Evolutionary conservation across 208 protist species (phyloP), one percentile per base, ranked within the genome.

Genomic region (Leptomonas pyrrhocoris): DNA sequence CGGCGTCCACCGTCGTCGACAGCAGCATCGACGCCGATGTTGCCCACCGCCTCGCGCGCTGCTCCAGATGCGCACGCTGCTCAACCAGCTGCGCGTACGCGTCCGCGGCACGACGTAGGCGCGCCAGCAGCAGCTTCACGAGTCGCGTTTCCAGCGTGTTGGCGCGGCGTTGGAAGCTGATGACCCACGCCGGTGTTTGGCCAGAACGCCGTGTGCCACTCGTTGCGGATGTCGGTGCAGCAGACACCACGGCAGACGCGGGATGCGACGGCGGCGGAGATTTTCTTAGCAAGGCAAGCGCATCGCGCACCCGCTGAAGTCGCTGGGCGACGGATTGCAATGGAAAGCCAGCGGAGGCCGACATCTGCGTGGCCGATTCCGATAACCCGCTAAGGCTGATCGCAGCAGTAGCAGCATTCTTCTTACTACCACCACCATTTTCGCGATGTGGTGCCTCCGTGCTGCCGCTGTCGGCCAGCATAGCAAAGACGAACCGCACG

Each of bases 41-140:
- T 4, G 2, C 0, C 2, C 1, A 34, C n/a, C 25, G 28, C 49
- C 13, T n/a, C 45, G 21, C 34, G 9, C 2, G 21, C 40, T 19
- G 31, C 16, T 31, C 57, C 2, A 59, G 15, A 1, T 45, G 58
- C 19, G 25, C 45, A 21, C 36, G 45, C 42, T 71, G 40, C 27
- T 60, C 56, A 15, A n/a, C 16, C 1, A 70, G 27, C 13, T 43
- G 63, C 31, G 72, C 72, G 51, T 67, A 58, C 0, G 19, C 50
- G 58, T 77, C 72, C 6, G 64, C 72, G 25, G 58, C 59, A 6
- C 72, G 64, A 18, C 72, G 63, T 38, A 77, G 72, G 2, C 31
- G 63, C 48, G 21, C 38, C 40, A 72, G 2, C 48, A 77, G 31
- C 23, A 72, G 31, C 58, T 77, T 77, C 16, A 72, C 50, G 9